phyloP scores from a whole-genome alignment of 352 stramenopile genomes.

The Phytophthora pseudosyringae region DNA sequence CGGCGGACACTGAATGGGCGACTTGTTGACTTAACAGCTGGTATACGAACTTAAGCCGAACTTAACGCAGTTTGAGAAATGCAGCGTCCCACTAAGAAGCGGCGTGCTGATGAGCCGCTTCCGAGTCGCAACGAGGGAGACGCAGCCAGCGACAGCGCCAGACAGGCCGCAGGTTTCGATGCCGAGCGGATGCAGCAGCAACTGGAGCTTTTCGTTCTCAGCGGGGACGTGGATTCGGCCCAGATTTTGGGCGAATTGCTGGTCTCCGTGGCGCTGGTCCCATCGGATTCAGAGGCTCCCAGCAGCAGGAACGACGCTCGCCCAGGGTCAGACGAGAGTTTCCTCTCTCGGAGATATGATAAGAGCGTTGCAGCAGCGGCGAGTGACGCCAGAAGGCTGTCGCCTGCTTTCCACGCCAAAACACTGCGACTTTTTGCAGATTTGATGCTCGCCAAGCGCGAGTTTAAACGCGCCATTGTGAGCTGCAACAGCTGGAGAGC shows the following conservation, averaged over 20 bases:
- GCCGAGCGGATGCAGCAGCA: slow-evolving; percentile 66
- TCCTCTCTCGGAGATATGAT: slow-evolving; percentile 14
- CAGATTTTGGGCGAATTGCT: slow-evolving; percentile 73
- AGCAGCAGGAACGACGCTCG: slow-evolving; percentile 7
- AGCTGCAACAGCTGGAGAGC: slow-evolving; percentile 7
- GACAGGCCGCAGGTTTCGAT: slow-evolving; percentile 29
- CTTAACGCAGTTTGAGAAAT: slow-evolving; percentile 29
- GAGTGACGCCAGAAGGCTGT: slow-evolving; percentile 8
- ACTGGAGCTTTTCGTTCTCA: slow-evolving; percentile 56
- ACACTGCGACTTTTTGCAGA: slow-evolving; percentile 69
- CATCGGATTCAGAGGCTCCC: slow-evolving; percentile 18
- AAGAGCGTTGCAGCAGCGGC: background rate
- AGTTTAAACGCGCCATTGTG: slow-evolving; percentile 81
- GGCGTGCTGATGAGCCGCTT: slow-evolving; percentile 29
- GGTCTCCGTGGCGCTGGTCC: slow-evolving; percentile 49
- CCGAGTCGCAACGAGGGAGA: slow-evolving; percentile 1
- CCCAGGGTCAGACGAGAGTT: slow-evolving; percentile 11
- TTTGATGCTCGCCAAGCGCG: slow-evolving; percentile 65
- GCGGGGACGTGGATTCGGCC: slow-evolving; percentile 59
- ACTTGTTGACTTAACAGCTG: no score
- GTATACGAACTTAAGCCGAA: slow-evolving; percentile 25
- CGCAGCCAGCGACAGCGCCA: slow-evolving; percentile 2
- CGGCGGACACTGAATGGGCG: no score
- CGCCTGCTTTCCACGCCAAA: slow-evolving; percentile 61
- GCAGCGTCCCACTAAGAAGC: slow-evolving; percentile 42